Conservation (phyloP, 495 filamentous ascomycete species). For the Monascus purpureus region DNA sequence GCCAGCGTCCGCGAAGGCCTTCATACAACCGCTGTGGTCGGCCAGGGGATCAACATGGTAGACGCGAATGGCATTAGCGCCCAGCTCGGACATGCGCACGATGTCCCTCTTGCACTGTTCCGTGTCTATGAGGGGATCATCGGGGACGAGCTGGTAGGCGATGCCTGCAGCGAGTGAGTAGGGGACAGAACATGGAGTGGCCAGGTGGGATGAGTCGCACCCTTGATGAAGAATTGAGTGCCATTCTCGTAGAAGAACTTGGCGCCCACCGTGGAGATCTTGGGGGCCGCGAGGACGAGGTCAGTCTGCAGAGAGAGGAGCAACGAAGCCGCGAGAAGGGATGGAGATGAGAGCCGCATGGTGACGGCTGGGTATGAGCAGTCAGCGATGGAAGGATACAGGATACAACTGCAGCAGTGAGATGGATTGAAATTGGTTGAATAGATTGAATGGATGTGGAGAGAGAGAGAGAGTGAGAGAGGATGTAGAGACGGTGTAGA, state of each 20-base stretch:
- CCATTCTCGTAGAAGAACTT: conserved; percentile 75
- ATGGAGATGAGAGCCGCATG: not conserved
- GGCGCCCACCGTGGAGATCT: conserved; percentile 57
- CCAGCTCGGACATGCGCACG: conserved; percentile 61
- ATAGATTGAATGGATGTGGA: too few relatives aligned
- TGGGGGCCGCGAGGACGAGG: conserved; percentile 37
- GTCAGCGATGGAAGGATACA: too few relatives aligned
- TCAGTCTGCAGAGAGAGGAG: too few relatives aligned
- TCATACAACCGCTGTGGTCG: conserved; percentile 66
- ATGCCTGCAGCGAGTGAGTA: conserved; percentile 37
- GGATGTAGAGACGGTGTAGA: too few relatives aligned
- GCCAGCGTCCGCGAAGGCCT: conserved; percentile 49
- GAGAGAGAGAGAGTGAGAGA: too few relatives aligned
- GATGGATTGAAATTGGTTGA: too few relatives aligned
- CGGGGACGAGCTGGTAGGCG: conserved; percentile 51
- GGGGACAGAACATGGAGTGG: too few relatives aligned
- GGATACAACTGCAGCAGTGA: too few relatives aligned
- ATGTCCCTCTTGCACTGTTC: conserved; percentile 71
- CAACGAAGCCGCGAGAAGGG: not conserved
- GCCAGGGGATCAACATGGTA: conserved; percentile 66
- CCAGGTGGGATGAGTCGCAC: conserved; percentile 30
- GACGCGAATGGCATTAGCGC: conserved; percentile 74
- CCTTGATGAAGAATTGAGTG: conserved; percentile 70
- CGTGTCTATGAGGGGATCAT: conserved; percentile 62
- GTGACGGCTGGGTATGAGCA: too few relatives aligned